Conservation (phyloP, 345 rosid species). For the Reutealis trisperma region DNA sequence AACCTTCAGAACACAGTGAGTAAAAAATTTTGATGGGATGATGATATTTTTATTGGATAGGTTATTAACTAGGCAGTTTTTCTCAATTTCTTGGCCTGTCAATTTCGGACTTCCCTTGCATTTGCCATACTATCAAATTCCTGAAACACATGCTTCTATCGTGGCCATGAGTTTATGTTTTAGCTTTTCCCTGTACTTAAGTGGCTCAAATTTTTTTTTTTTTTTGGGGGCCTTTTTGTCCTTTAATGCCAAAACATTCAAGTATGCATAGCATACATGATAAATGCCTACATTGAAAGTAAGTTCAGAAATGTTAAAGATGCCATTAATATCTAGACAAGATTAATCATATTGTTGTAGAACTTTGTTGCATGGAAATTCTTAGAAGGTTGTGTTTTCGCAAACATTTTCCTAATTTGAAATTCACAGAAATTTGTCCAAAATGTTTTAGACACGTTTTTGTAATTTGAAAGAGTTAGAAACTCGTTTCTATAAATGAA, state of each 20-base stretch:
- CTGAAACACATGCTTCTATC: not conserved
- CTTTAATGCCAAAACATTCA: not conserved
- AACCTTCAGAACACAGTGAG: slow-evolving; percentile 86
- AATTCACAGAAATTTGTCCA: too few species aligned
- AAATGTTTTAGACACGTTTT: too few species aligned
- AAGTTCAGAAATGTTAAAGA: not conserved
- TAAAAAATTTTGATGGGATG: slow-evolving; percentile 10
- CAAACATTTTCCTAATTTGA: too few species aligned
- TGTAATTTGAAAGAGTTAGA: too few species aligned
- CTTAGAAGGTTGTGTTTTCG: too few species aligned
- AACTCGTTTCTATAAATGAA: too few species aligned
- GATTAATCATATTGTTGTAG: not conserved
- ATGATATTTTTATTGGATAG: not conserved
- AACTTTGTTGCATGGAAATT: too few species aligned
- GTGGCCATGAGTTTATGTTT: not conserved
- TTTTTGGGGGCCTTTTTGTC: not conserved
- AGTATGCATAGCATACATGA: not conserved
- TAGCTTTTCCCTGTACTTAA: not conserved
- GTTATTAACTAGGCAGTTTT: not conserved
- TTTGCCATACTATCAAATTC: not conserved
- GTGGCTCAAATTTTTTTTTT: not conserved
- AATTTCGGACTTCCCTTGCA: not conserved
- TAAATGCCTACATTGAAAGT: not conserved
- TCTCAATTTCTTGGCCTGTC: not conserved
- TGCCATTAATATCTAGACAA: not conserved